These are phyloP conservation scores for Aspergillus vadensis DNA, from an alignment of 2,329 filamentous ascomycete species.

Conservation along the genomic window DNA sequence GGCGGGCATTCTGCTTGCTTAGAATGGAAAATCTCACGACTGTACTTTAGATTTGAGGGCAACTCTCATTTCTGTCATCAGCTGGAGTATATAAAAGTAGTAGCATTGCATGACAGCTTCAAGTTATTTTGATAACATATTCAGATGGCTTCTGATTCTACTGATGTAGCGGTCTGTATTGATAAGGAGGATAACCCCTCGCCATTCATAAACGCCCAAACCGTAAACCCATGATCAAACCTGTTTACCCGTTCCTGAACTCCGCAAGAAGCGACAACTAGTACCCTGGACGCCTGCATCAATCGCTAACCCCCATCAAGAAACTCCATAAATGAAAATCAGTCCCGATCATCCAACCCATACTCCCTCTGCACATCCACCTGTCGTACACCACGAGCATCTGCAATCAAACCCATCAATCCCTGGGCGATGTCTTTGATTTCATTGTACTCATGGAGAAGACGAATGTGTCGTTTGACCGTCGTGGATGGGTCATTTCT, in stretches of 20 bases:
- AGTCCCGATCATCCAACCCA: constrained; percentile 43
- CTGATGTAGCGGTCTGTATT: background rate
- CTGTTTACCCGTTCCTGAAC: background rate
- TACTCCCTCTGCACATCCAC: constrained; percentile 45
- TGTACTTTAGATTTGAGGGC: background rate
- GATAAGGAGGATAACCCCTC: background rate
- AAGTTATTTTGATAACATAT: background rate
- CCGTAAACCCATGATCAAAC: background rate
- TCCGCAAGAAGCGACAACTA: background rate
- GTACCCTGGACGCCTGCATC: background rate
- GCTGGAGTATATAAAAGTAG: background rate
- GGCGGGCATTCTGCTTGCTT: constrained; percentile 2
- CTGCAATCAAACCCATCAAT: constrained; percentile 67
- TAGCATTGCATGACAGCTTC: background rate
- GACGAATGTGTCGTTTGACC: constrained; percentile 64
- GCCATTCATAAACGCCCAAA: background rate
- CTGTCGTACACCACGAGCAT: constrained; percentile 60
- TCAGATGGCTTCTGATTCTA: background rate
- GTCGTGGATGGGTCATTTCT: constrained; percentile 52
- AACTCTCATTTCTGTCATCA: background rate
- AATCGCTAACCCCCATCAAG: background rate
- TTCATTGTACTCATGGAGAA: constrained; percentile 71
- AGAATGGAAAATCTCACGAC: background rate
- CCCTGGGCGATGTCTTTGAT: constrained; percentile 69
- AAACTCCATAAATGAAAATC: constrained; percentile 1